Percentiles rank a stretch among this genome's conserved stretches.
Evolutionary conservation across 306 rosid species (phyloP).

Genomic region (Casuarina cunninghamiana): DNA sequence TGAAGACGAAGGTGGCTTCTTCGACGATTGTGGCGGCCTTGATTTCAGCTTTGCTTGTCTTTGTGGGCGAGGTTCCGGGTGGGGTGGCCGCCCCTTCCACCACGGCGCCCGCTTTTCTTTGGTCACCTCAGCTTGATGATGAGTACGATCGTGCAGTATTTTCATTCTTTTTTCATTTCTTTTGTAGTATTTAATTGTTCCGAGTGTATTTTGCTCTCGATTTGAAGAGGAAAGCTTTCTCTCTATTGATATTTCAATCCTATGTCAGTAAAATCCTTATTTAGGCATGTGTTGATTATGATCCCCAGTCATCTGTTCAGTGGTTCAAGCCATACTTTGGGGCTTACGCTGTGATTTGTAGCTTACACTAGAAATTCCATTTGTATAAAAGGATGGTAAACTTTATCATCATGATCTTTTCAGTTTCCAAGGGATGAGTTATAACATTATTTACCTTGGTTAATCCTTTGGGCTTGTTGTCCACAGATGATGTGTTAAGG

Average conservation of each 20-base stretch:
- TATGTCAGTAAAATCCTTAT: not conserved
- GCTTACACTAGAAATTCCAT: not conserved
- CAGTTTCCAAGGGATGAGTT: not conserved
- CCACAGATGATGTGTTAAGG: not conserved
- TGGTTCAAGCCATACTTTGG: not conserved
- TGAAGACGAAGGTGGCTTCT: conserved; percentile 29
- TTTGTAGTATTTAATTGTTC: not conserved
- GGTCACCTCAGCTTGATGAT: conserved; percentile 59
- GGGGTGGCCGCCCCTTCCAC: conserved; percentile 47
- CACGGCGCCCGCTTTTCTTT: conserved; percentile 84
- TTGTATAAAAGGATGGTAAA: not conserved
- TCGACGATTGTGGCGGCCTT: conserved; percentile 28
- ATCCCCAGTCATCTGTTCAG: not conserved
- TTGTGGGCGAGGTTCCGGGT: conserved; percentile 40
- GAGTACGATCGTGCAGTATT: conserved; percentile 32
- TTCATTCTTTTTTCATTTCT: not conserved
- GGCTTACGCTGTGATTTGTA: not conserved
- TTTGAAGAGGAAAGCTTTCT: not conserved
- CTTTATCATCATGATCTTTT: not conserved
- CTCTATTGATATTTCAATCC: not conserved
- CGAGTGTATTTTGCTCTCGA: not conserved
- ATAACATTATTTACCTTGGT: no score
- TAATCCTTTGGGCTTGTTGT: not conserved
- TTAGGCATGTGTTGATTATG: no score
- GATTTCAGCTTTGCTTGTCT: conserved; percentile 32